phyloP scores from a whole-genome alignment of 2,329 filamentous ascomycete species.

The Ascochyta lentis region DNA sequence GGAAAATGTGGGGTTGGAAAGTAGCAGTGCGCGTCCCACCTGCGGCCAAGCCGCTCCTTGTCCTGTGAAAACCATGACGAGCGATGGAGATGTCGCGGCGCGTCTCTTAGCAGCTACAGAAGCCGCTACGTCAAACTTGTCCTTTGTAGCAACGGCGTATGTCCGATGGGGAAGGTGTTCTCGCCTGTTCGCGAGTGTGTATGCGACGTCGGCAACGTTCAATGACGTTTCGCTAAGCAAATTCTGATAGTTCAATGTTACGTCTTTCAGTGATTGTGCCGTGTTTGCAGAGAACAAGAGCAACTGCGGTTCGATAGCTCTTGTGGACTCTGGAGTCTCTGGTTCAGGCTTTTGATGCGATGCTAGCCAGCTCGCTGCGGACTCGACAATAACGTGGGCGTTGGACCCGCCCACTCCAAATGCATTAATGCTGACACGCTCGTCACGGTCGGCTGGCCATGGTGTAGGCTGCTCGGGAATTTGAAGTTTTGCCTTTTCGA shows the following conservation, averaged over 20 bases:
- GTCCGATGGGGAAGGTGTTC: slow-evolving; percentile 5
- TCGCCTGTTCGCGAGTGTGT: slow-evolving; percentile 17
- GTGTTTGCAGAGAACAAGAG: slow-evolving; percentile 28
- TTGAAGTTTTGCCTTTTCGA: slow-evolving; percentile 10
- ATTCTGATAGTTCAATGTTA: neutral
- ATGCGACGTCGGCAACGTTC: slow-evolving; percentile 14
- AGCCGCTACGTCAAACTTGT: neutral
- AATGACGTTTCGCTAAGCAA: neutral
- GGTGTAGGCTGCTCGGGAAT: slow-evolving; percentile 17
- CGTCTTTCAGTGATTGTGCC: slow-evolving; percentile 13
- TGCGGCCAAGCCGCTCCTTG: slow-evolving; percentile 42
- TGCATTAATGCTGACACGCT: slow-evolving; percentile 19
- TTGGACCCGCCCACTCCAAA: slow-evolving; percentile 24
- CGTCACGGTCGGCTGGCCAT: slow-evolving; percentile 11
- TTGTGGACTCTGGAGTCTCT: neutral
- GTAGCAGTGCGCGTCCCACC: neutral
- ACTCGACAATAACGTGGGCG: slow-evolving; percentile 25
- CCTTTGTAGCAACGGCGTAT: slow-evolving; percentile 10
- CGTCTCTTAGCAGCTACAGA: neutral
- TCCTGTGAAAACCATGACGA: slow-evolving; percentile 40
- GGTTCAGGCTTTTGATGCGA: neutral
- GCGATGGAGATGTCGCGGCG: neutral
- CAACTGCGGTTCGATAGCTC: slow-evolving; percentile 6
- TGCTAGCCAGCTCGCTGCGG: neutral
- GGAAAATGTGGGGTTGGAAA: slow-evolving; percentile 1